Base-by-base conservation (phyloP, 2,329 filamentous ascomycete species). In the Arthrobotrys sinensis region DNA sequence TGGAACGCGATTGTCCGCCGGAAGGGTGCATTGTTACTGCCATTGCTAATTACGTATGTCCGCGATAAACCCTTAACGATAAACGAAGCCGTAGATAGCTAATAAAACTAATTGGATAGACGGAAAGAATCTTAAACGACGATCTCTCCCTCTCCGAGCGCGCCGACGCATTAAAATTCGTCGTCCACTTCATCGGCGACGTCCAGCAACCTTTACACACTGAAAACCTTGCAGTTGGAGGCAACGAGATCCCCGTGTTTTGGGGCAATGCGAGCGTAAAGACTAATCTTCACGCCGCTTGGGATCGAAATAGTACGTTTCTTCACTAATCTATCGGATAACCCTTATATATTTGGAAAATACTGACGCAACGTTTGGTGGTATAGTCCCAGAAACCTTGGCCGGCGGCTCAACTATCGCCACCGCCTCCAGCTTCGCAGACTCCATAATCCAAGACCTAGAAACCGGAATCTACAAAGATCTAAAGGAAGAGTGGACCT, bases 261-360 rank as follows among this genome's bases (percentile, higher is more conserved):
- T 93, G 90, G 84, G 86, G 89, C 21, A 55, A 48, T 16, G 48
- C 32, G 12, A 53, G 11, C 87, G 87, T 83, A 28, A 83, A 85
- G 36, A 87, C 88, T 70, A 93, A 93, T 82, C 86, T 93, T 62
- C 91, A 93, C 82, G 87, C 91, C 76, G 89, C 92, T 19, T 93
- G 91, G 91, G 91, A 93, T 82, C 89, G 87, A 67, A 89, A 72
- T 4, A 66, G 67, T 78, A 72, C 6, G 73, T n/a, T 91, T 4
- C 94, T 84, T 88, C 91, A 85, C 52, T 84, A 63, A 46, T 5
- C n/a, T 46, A n/a, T n/a, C n/a, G n/a, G n/a, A n/a, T n/a, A n/a
- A n/a, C n/a, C n/a, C 12, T 43, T 53, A 57, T 57, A 28, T 16
- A 34, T 16, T 88, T 82, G 83, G 85, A 83, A 83, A 88, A 82